phyloP scores from a whole-genome alignment of 768 basidiomycete genomes.

The Trametes cubensis region DNA sequence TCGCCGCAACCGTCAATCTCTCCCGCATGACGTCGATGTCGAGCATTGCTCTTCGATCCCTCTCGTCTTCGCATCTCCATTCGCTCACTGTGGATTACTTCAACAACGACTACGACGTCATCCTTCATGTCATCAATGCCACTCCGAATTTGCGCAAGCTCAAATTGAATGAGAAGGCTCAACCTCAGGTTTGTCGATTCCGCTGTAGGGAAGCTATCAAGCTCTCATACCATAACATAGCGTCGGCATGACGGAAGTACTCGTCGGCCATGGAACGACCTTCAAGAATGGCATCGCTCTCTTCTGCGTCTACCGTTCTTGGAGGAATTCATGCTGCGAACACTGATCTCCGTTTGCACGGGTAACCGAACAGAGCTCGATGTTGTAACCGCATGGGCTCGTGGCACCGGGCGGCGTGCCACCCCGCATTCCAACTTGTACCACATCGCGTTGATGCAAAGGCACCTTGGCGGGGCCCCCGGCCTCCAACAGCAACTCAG shows the following conservation, averaged over 20 bases:
- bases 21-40: background rate
- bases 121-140: background rate
- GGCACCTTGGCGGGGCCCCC: too few relatives aligned
- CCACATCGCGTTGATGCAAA: background rate
- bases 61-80: background rate
- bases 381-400: constrained; percentile 2
- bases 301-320: background rate
- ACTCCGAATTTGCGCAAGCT: constrained; percentile 7
- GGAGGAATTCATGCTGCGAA: constrained; percentile 3
- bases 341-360: background rate
- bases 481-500: background rate
- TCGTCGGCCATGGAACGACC: constrained; percentile 2
- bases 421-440: background rate
- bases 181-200: background rate
- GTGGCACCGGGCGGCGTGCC: background rate
- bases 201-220: background rate
- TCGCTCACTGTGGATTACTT: constrained; percentile 9
- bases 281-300: constrained; percentile 1
- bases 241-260: background rate
- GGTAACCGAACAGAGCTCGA: background rate
- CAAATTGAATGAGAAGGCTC: constrained; percentile 4
- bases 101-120: constrained; percentile 6
- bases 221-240: background rate
- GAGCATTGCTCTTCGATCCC: background rate
- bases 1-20: constrained; percentile 2